Base-by-base conservation (phyloP, 345 rosid genomes). In the Brassica juncea region DNA sequence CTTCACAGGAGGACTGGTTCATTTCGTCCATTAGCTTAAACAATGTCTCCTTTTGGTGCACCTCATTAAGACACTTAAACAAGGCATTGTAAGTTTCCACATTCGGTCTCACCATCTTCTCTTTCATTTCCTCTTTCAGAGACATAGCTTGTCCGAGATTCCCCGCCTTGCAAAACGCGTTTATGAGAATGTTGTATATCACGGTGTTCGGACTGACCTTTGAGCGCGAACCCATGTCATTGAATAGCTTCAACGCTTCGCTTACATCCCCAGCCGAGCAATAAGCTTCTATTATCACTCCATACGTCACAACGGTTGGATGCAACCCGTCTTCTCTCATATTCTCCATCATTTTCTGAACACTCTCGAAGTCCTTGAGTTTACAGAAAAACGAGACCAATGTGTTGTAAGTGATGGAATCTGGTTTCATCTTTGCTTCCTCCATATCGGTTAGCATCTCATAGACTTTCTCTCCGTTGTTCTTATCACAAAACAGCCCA, bases 131-230 rank as follows among this genome's bases (percentile, higher is more conserved):
- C 31, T 87, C 90, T 89, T 93, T 84, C 59, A 90, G 27, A 10
- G 75, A 77, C 39, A 84, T 70, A 6, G 94, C 94, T 54, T 19
- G 66, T 28, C 85, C 78, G 14, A 88, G 85, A 35, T 81, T 37
- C 25, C 83, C 80, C 10, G 82, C 80, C 84, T 91, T 86, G 70
- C 91, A 86, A 66, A 88, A 64, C 0, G 87, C 72, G 65, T 88
- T 83, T 70, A 95, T 88, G 58, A 95, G 87, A 71, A 87, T 88
- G 77, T 88, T 95, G 84, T 93, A 90, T 52, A 87, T 87, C 30
- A 84, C 89, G 0, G 88, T 86, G 83, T 93, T 89, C 1, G 97
- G 89, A 16, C 76, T 73, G 23, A 90, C 84, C 80, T 85, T 88
- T 3, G 88, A 87, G 21, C 28, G 31, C 4, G 78, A 71, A 70